These are phyloP conservation scores for Pyricularia grisea DNA, from an alignment of 2,329 filamentous ascomycete genomes.

Conservation along the genomic window DNA sequence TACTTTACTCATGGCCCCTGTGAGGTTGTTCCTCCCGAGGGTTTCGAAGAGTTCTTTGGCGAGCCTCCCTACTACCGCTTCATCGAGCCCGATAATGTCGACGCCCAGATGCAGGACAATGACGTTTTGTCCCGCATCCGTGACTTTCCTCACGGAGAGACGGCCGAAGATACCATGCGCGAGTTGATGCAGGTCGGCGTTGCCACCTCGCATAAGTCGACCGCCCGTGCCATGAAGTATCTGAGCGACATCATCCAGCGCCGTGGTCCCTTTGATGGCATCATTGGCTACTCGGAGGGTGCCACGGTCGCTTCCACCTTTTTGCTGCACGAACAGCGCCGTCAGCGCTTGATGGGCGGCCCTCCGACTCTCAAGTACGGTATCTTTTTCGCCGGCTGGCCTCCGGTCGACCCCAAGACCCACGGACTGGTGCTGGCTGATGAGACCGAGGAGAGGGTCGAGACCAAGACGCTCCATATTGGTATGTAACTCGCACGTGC, in stretches of 20 bases:
- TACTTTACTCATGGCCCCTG: conserved; percentile 43
- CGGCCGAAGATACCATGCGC: conserved; percentile 46
- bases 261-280: conserved; percentile 37
- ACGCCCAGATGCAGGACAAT: conserved; percentile 30
- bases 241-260: conserved; percentile 35
- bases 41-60: conserved; percentile 49
- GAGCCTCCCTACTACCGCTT: conserved; percentile 45
- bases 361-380: conserved; percentile 33
- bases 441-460: conserved; percentile 36
- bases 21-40: conserved; percentile 37
- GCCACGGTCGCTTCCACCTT: conserved; percentile 44
- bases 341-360: conserved; percentile 22
- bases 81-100: conserved; percentile 37
- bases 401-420: conserved; percentile 33
- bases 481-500: conserved; percentile 23
- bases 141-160: conserved; percentile 41
- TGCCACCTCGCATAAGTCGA: conserved; percentile 22
- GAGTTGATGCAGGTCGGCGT: conserved; percentile 28
- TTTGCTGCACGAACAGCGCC: conserved; percentile 38
- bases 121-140: conserved; percentile 41
- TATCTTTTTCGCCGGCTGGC: conserved; percentile 46
- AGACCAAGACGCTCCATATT: conserved; percentile 43
- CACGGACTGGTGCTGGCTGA: conserved; percentile 38
- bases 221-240: conserved; percentile 29
- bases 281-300: conserved; percentile 53